These are phyloP conservation scores for Suillus fuscotomentosus DNA, from an alignment of 768 basidiomycete species.

Conservation along the genomic window DNA sequence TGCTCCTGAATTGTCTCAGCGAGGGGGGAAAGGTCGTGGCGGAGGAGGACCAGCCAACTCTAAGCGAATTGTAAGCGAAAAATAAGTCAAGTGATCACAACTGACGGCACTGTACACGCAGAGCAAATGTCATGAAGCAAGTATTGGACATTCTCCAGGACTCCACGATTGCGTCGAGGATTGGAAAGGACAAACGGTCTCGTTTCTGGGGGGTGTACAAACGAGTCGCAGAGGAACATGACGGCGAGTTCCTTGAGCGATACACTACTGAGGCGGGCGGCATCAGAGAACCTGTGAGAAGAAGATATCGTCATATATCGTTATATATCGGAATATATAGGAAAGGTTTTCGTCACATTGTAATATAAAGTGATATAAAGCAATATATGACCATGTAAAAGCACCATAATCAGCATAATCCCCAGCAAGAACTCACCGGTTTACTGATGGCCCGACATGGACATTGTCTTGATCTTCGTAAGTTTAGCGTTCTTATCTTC, in stretches of 20 bases:
- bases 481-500: background rate
- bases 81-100: background rate
- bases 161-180: background rate
- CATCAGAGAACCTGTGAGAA: no score
- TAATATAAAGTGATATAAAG: no score
- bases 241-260: slow-evolving; percentile 16
- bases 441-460: no score
- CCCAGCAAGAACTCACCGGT: no score
- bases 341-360: no score
- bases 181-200: background rate
- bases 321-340: no score
- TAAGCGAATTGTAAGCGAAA: background rate
- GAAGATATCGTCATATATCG: no score
- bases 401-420: no score
- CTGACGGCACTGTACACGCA: background rate
- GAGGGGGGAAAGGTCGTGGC: background rate
- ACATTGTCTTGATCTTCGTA: slow-evolving; percentile 22
- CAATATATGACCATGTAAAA: no score
- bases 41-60: background rate
- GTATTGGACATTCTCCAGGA: background rate
- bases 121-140: background rate
- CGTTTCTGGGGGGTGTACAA: slow-evolving; percentile 14
- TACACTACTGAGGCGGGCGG: slow-evolving; percentile 13
- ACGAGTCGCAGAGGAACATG: slow-evolving; percentile 13
- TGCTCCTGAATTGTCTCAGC: background rate